Evolutionary conservation across 164 flowering plant genomes (phyloP).

Genomic region (Litsea cubeba): DNA sequence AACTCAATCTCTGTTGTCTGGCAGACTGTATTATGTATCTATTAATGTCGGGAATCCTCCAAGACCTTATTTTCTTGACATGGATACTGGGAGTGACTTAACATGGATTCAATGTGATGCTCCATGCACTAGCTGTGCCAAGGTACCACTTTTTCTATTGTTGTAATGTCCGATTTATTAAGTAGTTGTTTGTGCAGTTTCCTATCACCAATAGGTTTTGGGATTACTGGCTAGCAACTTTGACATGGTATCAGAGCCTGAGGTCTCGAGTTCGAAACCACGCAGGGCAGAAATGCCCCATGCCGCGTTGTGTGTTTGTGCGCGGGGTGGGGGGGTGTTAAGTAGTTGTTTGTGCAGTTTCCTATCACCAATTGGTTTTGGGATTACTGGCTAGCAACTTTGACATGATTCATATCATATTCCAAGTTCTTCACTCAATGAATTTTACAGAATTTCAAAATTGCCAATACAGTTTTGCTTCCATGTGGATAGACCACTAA

Average conservation of each 20-base stretch:
- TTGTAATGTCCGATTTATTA: not conserved
- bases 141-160: slow-evolving; percentile 15
- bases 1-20: slow-evolving; percentile 7
- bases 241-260: too few relatives aligned
- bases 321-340: too few relatives aligned
- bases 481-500: not conserved
- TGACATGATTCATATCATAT: not conserved
- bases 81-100: slow-evolving; percentile 89
- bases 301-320: too few relatives aligned
- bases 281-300: too few relatives aligned
- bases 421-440: not conserved
- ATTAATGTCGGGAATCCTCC: slow-evolving; percentile 65
- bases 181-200: too few relatives aligned
- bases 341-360: too few relatives aligned
- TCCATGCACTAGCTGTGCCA: slow-evolving; percentile 63
- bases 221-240: too few relatives aligned
- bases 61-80: slow-evolving; percentile 62
- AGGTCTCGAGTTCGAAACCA: too few relatives aligned
- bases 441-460: not conserved
- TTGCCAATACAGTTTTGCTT: not conserved
- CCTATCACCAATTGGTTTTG: too few relatives aligned
- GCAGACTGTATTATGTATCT: slow-evolving; percentile 58
- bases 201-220: too few relatives aligned
- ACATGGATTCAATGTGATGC: slow-evolving; percentile 94
- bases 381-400: too few relatives aligned